Evolutionary conservation across 2,329 filamentous ascomycete species (phyloP), one percentile per base, ranked within the genome.

Genomic region (Sporothrix curviconia): DNA sequence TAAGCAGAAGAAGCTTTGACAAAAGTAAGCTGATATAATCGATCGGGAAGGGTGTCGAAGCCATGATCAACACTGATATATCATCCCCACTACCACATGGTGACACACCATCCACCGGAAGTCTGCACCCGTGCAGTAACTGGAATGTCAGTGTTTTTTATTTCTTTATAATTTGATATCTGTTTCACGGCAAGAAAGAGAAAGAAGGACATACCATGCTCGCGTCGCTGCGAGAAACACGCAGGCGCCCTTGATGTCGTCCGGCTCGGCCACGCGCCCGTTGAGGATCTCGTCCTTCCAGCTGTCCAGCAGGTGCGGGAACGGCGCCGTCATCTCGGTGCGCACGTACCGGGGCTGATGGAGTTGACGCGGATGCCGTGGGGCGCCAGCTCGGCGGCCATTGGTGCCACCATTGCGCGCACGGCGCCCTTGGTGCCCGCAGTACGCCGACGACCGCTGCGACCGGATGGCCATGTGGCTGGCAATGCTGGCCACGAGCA

Each of bases 271-370:
- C 32, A 86, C 71, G 19, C 82, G 74, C 2, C 78, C 83, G 63
- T 90, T 76, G 86, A 90, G 90, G 67, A 89, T 90, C 71, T 89
- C 83, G 57, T 76, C 80, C 55, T 85, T 81, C 87, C 87, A 91
- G 56, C 81, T 78, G 52, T 73, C 68, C 55, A 68, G 69, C 37
- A 78, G 70, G 36, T 85, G 83, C 0, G 87, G 87, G 19, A 82
- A 85, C 63, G 87, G 78, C 60, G 83, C 76, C 0, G 89, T 86
- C 88, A 91, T 91, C 1, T 83, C 81, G 2, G 84, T 87, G 6
- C 84, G 72, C 59, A 87, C 86, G 62, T 87, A 84, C 86, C 85
- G 0, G 86, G 85, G 44, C 81, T 85, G 78, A 62, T 47, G 28
- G 82, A 86, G 69, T 89, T 89, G 56, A 89, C 81, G 0, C 85